Evolutionary conservation across 495 filamentous ascomycete genomes (phyloP), one percentile per base, ranked within the genome.

Genomic region (Aspergillus conjunctus): DNA sequence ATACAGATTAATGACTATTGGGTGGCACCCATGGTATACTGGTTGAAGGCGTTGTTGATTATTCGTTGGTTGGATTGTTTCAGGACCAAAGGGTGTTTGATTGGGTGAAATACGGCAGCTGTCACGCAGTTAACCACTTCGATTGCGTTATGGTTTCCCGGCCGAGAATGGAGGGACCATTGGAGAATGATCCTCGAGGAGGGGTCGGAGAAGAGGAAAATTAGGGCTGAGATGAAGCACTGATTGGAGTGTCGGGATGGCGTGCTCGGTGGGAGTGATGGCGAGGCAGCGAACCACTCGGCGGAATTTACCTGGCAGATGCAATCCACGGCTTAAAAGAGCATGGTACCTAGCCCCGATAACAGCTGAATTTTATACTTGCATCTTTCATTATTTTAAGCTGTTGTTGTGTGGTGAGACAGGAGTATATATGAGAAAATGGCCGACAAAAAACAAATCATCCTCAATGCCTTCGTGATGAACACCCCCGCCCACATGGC

Each of bases 401-500:
- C 5, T 26, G 2, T 26, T 26, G 26, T 26, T 26, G 26, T 2
- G 26, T n/a, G n/a, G n/a, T n/a, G n/a, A n/a, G n/a, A n/a, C n/a
- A 43, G 37, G 21, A 6, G 10, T 15, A 54, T 14, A 41, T 14
- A 41, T 4, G 0, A 3, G 0, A 39, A n/a, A 34, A 37, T 31
- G 15, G 33, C 26, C 21, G 22, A 12, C 17, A 74, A 75, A 34
- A 85, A 84, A 65, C 76, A 80, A 52, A 70, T 84, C 43, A 81
- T 85, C 49, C 72, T 85, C 64, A 86, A 86, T 68, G 83, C 83
- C 32, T 86, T 86, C 68, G 81, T 81, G 8, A 77, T 77, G 75
- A 73, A 77, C 54, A 73, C 76, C 39, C 77, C 76, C 45, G 74
- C 75, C 11, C 81, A 84, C 54, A 74, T 82, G 43, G 79, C 78